Evolutionary conservation across 2,329 filamentous ascomycete genomes (phyloP), one percentile per base, ranked within the genome.

Genomic region (Colletotrichum limetticola): DNA sequence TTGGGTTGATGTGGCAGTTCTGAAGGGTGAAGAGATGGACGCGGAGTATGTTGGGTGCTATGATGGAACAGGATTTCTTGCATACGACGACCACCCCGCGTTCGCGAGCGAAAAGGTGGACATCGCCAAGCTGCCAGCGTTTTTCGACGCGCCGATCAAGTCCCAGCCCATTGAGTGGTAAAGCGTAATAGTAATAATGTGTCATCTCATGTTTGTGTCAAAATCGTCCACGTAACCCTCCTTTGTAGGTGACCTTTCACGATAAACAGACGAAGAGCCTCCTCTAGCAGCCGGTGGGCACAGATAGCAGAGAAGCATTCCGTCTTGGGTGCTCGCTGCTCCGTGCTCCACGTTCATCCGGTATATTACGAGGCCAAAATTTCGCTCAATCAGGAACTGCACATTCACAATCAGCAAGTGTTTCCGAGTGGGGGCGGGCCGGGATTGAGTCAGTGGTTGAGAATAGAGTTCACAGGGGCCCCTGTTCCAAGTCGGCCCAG

Each of bases 11-110:
- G 65, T 59, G 11, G 69, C 65, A 24, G 32, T 72, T n/a, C 28
- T 72, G 24, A 72, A 72, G 58, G 65, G 69, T 9, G 58, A 72
- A 42, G 69, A 72, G 59, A 72, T 72, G 65, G 69, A 72, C 30
- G 69, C 69, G 4, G 69, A 72, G 58, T 72, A 72, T 30, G 59
- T 72, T n/a, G 69, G 69, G 3, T 72, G 69, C 14, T 72, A 72
- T 59, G 69, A 72, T 19, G 69, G 64, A 26, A 72, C 69, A 3
- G 69, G 69, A 28, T 72, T 72, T 42, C 22, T 72, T 22, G 65
- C 69, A 8, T 72, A 72, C 58, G 69, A 72, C 52, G 37, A 55
- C 14, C 52, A 72, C 42, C 65, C 65, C 35, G 24, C 59, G 11
- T 72, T 72, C 7, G 22, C 52, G 9, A 72, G 52, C 4, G 69